Conservation (phyloP, 2,329 filamentous ascomycete genomes). For the Neurospora crassa region DNA sequence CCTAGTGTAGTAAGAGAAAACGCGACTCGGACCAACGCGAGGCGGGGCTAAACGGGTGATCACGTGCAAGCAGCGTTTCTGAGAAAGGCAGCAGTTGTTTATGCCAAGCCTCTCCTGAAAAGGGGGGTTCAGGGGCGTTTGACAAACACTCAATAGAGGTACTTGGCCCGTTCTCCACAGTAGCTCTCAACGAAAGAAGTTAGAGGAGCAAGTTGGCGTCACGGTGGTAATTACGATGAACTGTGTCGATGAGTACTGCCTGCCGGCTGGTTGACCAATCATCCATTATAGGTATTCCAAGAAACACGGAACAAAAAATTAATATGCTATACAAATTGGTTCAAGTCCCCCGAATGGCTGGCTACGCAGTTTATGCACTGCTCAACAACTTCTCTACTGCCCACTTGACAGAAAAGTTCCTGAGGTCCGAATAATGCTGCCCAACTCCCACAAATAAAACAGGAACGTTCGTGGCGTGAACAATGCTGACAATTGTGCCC, state of each 20-base stretch:
- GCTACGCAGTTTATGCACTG: slow-evolving; percentile 27
- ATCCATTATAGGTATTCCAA: background rate
- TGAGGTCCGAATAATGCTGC: slow-evolving; percentile 59
- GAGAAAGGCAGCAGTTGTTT: background rate
- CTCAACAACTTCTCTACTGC: slow-evolving; percentile 57
- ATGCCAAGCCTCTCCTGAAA: background rate
- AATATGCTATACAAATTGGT: background rate
- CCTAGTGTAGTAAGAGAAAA: background rate
- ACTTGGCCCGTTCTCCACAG: background rate
- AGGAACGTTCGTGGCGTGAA: slow-evolving; percentile 93
- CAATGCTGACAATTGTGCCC: slow-evolving; percentile 87
- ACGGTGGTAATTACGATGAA: background rate
- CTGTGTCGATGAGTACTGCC: background rate
- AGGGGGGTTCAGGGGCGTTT: background rate
- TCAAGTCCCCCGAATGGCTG: background rate
- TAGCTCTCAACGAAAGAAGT: background rate
- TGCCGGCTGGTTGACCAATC: background rate
- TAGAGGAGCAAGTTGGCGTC: background rate
- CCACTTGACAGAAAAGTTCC: slow-evolving; percentile 62
- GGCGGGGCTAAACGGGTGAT: background rate
- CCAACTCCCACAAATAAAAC: slow-evolving; percentile 81
- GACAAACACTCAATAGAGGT: background rate
- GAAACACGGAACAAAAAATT: background rate
- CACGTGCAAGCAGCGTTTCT: background rate
- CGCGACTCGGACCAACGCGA: background rate